Base-by-base conservation (phyloP, 116 monocot species). In the Zostera marina region DNA sequence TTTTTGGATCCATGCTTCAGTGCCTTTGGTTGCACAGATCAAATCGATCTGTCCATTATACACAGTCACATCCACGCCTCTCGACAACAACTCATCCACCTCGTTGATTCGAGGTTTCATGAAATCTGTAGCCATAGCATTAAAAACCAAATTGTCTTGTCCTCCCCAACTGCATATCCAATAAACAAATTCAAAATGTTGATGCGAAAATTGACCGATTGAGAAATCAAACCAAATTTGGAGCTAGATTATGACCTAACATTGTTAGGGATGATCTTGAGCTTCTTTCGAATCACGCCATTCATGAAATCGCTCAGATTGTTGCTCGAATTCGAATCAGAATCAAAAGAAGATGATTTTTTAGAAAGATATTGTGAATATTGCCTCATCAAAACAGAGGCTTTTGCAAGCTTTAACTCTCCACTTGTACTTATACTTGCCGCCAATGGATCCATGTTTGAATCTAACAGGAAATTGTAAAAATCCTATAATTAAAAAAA, bases 21-120 rank as follows among this genome's bases (percentile, higher is more conserved):
- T 76, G 8, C 84, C 88, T 47, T 71, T 94, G 43, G 94, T 94
- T 71, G 94, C 74, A 57, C 84, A 94, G 21, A 94, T 94, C 59
- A 94, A 10, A 65, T 94, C 94, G 55, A 94, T 42, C 80, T 86
- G 86, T 57, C 86, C 96, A 63, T 76, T 98, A 21, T 98, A 98
- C 56, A 98, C 67, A 4, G 96, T 98, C 54, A 98, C 83, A 63
- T 85, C 83, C 63, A 98, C 76, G 15, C 96, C 96, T 44, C 70
- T 32, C 2, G 77, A 64, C 49, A 98, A 56, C 6, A 98, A 79
- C 63, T 98, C 76, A 69, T 98, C 96, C 46, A 98, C 96, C 96
- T 98, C 96, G 41, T 68, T 54, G 51, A 98, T 98, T 45, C 90
- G 78, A 14, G 96, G 96, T 53, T 83, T 98, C 96, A 98, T 98